Conservation (phyloP, 345 rosid species). For the Luvunga scandens region DNA sequence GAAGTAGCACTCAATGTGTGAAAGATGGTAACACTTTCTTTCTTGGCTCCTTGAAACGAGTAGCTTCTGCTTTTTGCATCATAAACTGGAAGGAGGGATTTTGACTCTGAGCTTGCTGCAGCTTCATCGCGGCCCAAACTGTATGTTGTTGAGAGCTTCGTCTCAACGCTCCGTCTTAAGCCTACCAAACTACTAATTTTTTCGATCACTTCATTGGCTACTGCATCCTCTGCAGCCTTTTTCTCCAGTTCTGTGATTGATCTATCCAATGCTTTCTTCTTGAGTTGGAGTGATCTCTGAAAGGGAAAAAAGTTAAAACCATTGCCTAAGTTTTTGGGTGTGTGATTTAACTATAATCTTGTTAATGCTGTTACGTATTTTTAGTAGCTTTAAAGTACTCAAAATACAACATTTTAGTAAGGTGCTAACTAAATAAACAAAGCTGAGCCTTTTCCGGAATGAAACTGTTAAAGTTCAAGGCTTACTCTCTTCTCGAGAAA, state of each 20-base stretch:
- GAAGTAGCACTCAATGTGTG: constrained; percentile 42
- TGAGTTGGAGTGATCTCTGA: constrained; percentile 66
- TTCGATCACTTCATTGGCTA: constrained; percentile 33
- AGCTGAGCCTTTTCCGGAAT: not conserved
- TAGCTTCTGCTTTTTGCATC: constrained; percentile 48
- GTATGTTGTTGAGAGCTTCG: constrained; percentile 77
- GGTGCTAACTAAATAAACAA: not conserved
- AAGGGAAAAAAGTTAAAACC: not conserved
- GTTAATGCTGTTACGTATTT: not conserved
- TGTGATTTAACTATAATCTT: not conserved
- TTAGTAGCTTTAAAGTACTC: not conserved
- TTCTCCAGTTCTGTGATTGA: constrained; percentile 53
- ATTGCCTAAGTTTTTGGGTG: not conserved
- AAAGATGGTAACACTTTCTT: constrained; percentile 42
- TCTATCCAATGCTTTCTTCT: constrained; percentile 61
- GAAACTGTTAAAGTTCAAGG: not conserved
- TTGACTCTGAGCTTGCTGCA: constrained; percentile 18
- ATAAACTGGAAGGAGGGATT: constrained; percentile 49
- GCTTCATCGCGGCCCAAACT: constrained; percentile 67
- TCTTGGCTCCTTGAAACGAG: constrained; percentile 46
- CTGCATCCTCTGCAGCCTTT: constrained; percentile 46
- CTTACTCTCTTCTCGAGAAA: constrained; percentile 77
- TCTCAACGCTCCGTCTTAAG: constrained; percentile 47
- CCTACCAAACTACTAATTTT: constrained; percentile 46
- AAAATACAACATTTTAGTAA: not conserved